These are phyloP conservation scores for Hyphochytrium catenoides DNA, from an alignment of 352 stramenopile genomes.

Conservation along the genomic window DNA sequence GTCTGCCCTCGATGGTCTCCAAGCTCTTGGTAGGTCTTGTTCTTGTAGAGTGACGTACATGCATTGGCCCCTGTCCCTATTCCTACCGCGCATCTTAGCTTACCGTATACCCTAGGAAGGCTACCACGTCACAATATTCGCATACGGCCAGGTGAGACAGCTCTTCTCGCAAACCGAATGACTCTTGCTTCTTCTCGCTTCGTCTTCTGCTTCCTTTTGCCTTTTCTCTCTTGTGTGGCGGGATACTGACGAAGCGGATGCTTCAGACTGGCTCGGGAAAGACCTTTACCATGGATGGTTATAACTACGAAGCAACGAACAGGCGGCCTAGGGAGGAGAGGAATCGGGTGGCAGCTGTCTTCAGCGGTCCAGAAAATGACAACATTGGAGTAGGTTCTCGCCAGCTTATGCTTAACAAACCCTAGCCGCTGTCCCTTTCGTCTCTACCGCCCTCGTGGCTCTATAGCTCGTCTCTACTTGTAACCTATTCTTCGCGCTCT, in stretches of 20 bases:
- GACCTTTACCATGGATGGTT: conserved; percentile 32
- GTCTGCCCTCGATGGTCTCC: no score
- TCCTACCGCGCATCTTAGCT: no score
- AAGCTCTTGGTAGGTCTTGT: no score
- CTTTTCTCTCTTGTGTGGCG: not conserved
- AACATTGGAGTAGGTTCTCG: not conserved
- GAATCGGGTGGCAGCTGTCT: not conserved
- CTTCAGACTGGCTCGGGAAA: conserved; percentile 22
- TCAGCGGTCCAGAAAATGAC: conserved; percentile 1
- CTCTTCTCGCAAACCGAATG: no score
- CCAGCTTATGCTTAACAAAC: conserved; percentile 9
- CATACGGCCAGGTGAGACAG: conserved; percentile 24
- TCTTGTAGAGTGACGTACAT: no score
- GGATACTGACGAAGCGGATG: not conserved
- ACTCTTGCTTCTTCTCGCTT: no score
- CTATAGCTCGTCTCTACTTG: no score
- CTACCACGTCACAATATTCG: conserved; percentile 28
- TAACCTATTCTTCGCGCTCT: no score
- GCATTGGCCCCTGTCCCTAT: no score
- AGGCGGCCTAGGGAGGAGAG: not conserved
- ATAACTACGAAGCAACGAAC: conserved; percentile 28
- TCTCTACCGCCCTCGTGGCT: conserved; percentile 14
- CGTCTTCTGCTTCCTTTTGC: not conserved
- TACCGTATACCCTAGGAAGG: no score
- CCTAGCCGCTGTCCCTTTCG: conserved; percentile 6